Evolutionary conservation across 345 rosid species (phyloP).

Genomic region (Eucalyptus globulus): DNA sequence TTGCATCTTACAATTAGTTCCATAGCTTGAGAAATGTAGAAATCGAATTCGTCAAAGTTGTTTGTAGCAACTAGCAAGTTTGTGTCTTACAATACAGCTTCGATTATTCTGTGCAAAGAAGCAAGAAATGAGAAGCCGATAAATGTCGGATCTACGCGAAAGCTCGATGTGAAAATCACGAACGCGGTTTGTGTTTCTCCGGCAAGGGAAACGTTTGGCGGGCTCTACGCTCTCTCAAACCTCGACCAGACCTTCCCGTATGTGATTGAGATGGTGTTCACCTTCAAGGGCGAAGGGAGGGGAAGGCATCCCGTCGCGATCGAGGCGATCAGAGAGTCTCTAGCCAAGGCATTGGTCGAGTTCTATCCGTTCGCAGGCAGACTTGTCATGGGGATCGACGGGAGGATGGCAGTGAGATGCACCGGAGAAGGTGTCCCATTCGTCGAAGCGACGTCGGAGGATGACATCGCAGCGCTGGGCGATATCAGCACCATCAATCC

Average conservation of each 20-base stretch:
- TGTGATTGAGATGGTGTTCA: neutral
- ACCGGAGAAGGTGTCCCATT: neutral
- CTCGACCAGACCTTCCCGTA: neutral
- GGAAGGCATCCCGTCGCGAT: accelerated
- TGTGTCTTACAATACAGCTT: too few relatives aligned
- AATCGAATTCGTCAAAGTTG: neutral
- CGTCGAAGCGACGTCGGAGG: neutral
- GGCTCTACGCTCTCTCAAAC: neutral
- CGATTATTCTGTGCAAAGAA: neutral
- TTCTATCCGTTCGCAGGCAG: neutral
- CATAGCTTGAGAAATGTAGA: neutral
- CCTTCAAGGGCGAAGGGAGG: neutral
- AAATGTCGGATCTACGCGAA: neutral
- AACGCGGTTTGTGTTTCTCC: neutral
- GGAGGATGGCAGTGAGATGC: neutral
- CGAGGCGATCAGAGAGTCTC: neutral
- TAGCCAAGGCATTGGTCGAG: neutral
- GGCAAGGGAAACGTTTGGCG: neutral
- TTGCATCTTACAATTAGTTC: too few relatives aligned
- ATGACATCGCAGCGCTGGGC: neutral
- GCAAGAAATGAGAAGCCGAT: neutral
- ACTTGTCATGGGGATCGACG: neutral
- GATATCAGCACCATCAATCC: neutral
- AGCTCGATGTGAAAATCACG: neutral
- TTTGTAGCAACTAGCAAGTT: neutral